phyloP scores from a whole-genome alignment of 306 rosid genomes.

The Mucuna pruriens region DNA sequence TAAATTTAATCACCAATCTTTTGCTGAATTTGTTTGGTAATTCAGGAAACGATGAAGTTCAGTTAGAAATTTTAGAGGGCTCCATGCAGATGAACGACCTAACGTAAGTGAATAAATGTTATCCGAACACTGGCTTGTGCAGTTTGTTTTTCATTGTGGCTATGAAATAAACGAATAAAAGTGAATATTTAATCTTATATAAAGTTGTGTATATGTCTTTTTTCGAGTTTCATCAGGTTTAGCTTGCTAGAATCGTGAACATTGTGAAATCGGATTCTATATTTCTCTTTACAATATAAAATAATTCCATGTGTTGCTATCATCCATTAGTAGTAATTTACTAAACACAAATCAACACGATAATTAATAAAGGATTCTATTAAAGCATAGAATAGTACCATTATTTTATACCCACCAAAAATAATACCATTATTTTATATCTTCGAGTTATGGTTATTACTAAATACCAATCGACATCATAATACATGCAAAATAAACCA shows the following conservation, averaged over 20 bases:
- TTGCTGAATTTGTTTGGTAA: background rate
- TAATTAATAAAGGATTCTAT: background rate
- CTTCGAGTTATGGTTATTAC: background rate
- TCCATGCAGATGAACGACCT: constrained; percentile 44
- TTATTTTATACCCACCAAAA: background rate
- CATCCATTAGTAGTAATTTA: background rate
- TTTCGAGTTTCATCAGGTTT: background rate
- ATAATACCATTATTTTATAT: background rate
- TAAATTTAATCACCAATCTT: background rate
- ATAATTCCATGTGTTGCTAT: background rate
- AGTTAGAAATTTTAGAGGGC: constrained; percentile 39
- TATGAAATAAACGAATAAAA: background rate
- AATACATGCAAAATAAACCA: background rate
- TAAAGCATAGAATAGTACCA: background rate
- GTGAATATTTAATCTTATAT: background rate
- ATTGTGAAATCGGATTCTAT: background rate
- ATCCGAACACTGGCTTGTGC: background rate
- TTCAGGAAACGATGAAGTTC: constrained; percentile 54
- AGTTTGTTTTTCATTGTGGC: constrained; percentile 9
- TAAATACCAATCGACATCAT: background rate
- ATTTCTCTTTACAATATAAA: background rate
- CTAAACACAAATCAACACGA: constrained; percentile 13
- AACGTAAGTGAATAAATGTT: constrained; percentile 43
- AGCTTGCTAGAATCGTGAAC: background rate
- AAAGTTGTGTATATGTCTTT: background rate